These are phyloP conservation scores for Cubamyces sp. DNA, from an alignment of 768 basidiomycete species.

Conservation along the genomic window DNA sequence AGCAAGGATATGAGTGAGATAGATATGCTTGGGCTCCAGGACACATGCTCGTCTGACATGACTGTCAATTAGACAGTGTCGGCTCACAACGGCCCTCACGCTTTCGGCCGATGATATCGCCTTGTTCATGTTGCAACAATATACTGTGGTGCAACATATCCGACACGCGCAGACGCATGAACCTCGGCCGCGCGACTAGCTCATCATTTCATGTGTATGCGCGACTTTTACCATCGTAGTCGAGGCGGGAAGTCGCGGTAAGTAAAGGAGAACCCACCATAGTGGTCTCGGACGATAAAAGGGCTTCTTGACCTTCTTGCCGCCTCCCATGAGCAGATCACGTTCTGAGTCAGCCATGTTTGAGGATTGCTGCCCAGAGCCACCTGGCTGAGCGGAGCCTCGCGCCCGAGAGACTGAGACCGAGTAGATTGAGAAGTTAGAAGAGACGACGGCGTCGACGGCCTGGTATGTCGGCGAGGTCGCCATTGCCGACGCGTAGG, in stretches of 20 bases:
- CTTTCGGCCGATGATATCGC: no score
- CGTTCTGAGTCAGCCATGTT: constrained; percentile 31
- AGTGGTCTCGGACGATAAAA: constrained; percentile 55
- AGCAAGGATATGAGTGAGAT: no score
- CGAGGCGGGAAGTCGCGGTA: background rate
- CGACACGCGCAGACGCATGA: background rate
- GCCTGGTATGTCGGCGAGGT: constrained; percentile 27
- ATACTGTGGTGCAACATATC: no score
- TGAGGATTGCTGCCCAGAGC: background rate
- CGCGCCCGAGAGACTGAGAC: constrained; percentile 28
- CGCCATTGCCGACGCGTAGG: constrained; percentile 14
- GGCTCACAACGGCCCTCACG: no score
- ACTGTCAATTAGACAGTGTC: no score
- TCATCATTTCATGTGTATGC: background rate
- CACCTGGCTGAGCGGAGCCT: background rate
- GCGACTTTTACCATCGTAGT: no score
- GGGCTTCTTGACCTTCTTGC: constrained; percentile 41
- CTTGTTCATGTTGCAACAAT: no score
- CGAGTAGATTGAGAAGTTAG: constrained; percentile 31
- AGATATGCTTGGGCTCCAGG: no score
- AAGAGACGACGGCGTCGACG: constrained; percentile 31
- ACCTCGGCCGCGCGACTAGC: background rate
- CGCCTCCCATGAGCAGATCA: constrained; percentile 37
- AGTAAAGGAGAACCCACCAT: constrained; percentile 38
- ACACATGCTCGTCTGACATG: no score